Evolutionary conservation across 345 rosid species (phyloP), one percentile per base, ranked within the genome.

Genomic region (Bruguiera parviflora): DNA sequence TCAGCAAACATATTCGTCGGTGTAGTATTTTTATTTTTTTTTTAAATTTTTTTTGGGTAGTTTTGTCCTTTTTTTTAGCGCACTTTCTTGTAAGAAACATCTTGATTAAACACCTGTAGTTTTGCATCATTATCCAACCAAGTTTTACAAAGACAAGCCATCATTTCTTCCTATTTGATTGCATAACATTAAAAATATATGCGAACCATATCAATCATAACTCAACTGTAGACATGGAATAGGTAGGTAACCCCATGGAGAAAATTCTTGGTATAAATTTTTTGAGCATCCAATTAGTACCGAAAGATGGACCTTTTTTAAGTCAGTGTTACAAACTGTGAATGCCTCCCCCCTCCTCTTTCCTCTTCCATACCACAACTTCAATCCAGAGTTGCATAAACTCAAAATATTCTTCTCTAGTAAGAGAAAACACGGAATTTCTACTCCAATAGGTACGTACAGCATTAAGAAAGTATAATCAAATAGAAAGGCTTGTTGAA

Each of bases 231-330:
- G 65, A 63, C 63, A 63, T 18, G 2, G 63, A 62, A 64, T 64
- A 18, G 35, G 33, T 9, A 31, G 52, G 68, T 2, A 27, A 56
- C n/a, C 67, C 15, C 62, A 4, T 3, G 20, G 18, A 63, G 20
- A 67, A 71, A 67, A 71, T 64, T 64, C 22, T 21, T 64, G 69
- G 29, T 39, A 8, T 18, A n/a, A 11, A 53, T 71, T 55, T 55
- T 29, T 58, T 56, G 43, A 20, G 29, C 74, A 72, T 49, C 60
- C 65, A 66, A 16, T 65, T 56, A 68, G 57, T 35, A 39, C 55
- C 64, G 57, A 57, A 21, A 27, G 22, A 6, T 46, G 62, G 39
- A 27, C 31, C 3, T 56, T 57, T 64, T 64, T 63, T 46, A 13
- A 13, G 57, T 21, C 32, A 16, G 35, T 27, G 16, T 49, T n/a